Evolutionary conservation across 331 rosid species (phyloP), one percentile per base, ranked within the genome.

Genomic region (Acacia pycnantha): DNA sequence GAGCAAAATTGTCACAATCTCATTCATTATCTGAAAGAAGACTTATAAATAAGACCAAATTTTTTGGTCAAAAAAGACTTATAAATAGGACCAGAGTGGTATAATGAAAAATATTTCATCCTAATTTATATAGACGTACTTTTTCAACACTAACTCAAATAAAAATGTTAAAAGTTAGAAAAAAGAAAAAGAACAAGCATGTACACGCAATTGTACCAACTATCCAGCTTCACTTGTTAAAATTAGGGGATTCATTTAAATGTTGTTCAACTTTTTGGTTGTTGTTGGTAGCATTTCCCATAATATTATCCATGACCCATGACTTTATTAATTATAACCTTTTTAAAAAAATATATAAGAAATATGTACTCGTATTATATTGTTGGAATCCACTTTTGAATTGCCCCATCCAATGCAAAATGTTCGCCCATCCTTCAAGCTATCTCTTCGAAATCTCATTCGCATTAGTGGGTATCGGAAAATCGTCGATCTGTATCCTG

Each of bases 41-140:
- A n/a, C n/a, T n/a, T n/a, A n/a, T n/a, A n/a, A n/a, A n/a, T n/a
- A n/a, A n/a, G n/a, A n/a, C n/a, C n/a, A n/a, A n/a, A n/a, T n/a
- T n/a, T n/a, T n/a, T n/a, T n/a, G n/a, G n/a, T n/a, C n/a, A n/a
- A n/a, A n/a, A n/a, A n/a, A n/a, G n/a, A n/a, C n/a, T n/a, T n/a
- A n/a, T n/a, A n/a, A n/a, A n/a, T n/a, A n/a, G n/a, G n/a, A n/a
- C n/a, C n/a, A n/a, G n/a, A n/a, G n/a, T n/a, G n/a, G n/a, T n/a
- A n/a, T n/a, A n/a, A n/a, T n/a, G 1, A 35, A 5, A 35, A 35
- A 0, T 4, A 5, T 35, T 35, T 35, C 5, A 6, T 35, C 0
- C 0, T 0, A 0, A 5, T 1, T 35, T 35, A 5, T 0, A 5
- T 35, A 5, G 5, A 35, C 6, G 0, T 3, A 35, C 0, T 35